These are phyloP conservation scores for Strigomonas culicis DNA, from an alignment of 208 protist genomes.

Conservation along the genomic window DNA sequence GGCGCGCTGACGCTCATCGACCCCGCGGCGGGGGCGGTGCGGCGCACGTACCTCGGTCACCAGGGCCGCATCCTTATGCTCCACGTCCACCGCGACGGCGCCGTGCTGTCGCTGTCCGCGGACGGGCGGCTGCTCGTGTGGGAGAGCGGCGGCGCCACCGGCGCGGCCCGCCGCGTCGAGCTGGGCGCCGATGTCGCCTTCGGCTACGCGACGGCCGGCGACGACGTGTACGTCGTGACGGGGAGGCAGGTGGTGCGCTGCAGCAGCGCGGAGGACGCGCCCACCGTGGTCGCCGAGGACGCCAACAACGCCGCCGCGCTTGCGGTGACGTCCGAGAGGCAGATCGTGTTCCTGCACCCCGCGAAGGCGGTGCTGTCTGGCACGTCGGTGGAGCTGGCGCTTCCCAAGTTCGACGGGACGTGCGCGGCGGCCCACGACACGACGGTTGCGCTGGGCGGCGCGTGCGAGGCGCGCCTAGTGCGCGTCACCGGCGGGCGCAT, in stretches of 20 bases:
- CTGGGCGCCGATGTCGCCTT: constrained; percentile 5
- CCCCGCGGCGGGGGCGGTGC: constrained; percentile 13
- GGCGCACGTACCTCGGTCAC: constrained; percentile 19
- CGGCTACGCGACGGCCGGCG: constrained; percentile 14
- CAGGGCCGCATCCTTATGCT: constrained; percentile 33
- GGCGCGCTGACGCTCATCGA: constrained; percentile 28
- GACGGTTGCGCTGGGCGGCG: constrained; percentile 24
- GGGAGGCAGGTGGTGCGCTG: constrained; percentile 19
- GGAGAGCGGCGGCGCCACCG: neutral
- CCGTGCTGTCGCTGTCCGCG: constrained; percentile 27
- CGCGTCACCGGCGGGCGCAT: neutral
- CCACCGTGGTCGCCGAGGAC: constrained; percentile 14
- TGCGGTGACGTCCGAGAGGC: constrained; percentile 13
- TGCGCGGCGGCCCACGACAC: constrained; percentile 18
- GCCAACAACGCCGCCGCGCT: constrained; percentile 10
- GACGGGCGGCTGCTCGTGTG: constrained; percentile 28
- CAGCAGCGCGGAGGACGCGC: constrained; percentile 8
- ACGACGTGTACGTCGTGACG: constrained; percentile 21
- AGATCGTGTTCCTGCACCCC: neutral
- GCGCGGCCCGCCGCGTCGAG: neutral
- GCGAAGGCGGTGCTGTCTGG: neutral
- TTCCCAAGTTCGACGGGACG: constrained; percentile 4
- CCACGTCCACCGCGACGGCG: constrained; percentile 9
- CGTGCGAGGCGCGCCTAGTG: constrained; percentile 22
- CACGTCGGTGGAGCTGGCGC: neutral